These are phyloP conservation scores for Herpotrichia juniperi DNA, from an alignment of 2,329 filamentous ascomycete species.

Conservation along the genomic window DNA sequence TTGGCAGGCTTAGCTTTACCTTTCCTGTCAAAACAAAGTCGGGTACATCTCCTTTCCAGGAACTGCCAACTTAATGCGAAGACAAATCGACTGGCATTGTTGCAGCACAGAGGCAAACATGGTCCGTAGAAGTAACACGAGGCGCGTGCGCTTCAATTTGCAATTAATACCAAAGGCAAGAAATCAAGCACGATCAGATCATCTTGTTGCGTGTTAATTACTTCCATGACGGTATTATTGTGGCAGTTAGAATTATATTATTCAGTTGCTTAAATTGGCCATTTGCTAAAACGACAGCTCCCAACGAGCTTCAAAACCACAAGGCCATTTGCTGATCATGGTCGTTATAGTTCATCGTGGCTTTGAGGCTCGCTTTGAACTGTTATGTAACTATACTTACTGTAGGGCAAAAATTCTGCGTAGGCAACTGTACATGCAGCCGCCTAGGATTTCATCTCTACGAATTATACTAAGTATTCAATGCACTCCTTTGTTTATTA, in stretches of 20 bases:
- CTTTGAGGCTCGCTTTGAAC: too few relatives aligned
- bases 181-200: neutral
- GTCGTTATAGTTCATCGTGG: slow-evolving; percentile 14
- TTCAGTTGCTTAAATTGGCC: slow-evolving; percentile 1
- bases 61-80: neutral
- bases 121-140: neutral
- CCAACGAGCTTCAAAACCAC: too few relatives aligned
- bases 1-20: neutral
- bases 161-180: neutral
- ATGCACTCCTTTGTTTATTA: too few relatives aligned
- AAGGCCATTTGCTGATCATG: slow-evolving; percentile 13
- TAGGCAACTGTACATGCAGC: too few relatives aligned
- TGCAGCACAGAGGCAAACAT: slow-evolving; percentile 2
- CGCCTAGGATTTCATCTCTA: too few relatives aligned
- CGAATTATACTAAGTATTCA: too few relatives aligned
- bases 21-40: neutral
- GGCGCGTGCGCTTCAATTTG: slow-evolving; percentile 18
- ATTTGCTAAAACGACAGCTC: too few relatives aligned
- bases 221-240: slow-evolving; percentile 6
- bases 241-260: slow-evolving; percentile 5
- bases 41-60: neutral
- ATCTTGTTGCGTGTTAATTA: neutral
- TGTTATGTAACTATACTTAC: too few relatives aligned
- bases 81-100: neutral
- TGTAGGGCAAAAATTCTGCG: too few relatives aligned